Evolutionary conservation across 176 grass and related monocot genomes (phyloP).

Genomic region (Bonia amplexicaulis): DNA sequence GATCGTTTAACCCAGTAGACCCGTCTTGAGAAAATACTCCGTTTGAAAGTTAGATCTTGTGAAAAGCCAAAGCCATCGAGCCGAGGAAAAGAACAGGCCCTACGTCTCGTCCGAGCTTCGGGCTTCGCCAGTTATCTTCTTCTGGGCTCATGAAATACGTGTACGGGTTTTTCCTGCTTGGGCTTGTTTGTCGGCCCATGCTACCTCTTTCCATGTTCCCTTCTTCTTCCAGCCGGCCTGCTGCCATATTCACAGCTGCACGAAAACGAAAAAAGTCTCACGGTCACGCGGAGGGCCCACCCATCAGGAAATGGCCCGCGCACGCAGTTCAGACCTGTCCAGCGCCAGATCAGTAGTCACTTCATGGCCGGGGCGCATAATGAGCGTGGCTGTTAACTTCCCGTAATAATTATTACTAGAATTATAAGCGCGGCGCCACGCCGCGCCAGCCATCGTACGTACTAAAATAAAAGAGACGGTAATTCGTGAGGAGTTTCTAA

Average conservation of each 20-base stretch:
- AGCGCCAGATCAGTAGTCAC: conserved; percentile 30
- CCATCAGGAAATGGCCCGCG: background rate
- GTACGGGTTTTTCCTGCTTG: background rate
- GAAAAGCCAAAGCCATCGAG: too few species aligned
- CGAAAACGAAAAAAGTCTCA: background rate
- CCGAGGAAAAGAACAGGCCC: too few species aligned
- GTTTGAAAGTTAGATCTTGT: too few species aligned
- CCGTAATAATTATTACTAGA: too few species aligned
- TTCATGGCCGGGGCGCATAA: conserved; percentile 10
- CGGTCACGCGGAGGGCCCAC: background rate
- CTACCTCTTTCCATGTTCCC: background rate
- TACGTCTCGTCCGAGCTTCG: background rate
- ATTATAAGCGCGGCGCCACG: too few species aligned
- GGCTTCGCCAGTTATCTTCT: background rate
- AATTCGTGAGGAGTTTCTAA: too few species aligned
- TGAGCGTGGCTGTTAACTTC: background rate
- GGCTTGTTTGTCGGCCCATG: background rate
- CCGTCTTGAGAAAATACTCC: too few species aligned
- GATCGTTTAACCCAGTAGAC: too few species aligned
- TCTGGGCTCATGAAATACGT: background rate
- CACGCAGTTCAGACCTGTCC: background rate
- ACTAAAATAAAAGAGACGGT: too few species aligned
- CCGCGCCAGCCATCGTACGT: too few species aligned
- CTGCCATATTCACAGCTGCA: background rate
- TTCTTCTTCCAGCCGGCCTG: background rate